Evolutionary conservation across 1,139 yeast genomes (phyloP).

Genomic region (Hemisphaericaspora xylofermentans): DNA sequence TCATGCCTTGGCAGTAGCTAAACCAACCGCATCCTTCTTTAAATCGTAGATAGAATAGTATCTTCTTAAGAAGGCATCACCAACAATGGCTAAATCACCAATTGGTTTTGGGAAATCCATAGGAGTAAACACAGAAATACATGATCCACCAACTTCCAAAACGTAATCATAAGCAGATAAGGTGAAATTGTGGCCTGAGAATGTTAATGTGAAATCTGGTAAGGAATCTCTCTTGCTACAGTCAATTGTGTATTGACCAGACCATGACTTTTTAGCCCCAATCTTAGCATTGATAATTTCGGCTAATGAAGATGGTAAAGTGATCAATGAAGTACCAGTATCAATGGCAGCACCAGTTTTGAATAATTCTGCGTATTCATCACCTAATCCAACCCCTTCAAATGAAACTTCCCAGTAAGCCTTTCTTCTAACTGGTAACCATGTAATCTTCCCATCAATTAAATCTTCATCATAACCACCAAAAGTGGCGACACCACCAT

Average conservation of each 20-base stretch:
- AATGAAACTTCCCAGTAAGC: slow-evolving; percentile 99
- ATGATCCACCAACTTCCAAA: slow-evolving; percentile 87
- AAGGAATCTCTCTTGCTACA: slow-evolving; percentile 78
- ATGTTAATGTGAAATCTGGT: slow-evolving; percentile 88
- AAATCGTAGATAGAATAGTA: slow-evolving; percentile 92
- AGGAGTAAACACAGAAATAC: slow-evolving; percentile 94
- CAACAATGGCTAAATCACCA: slow-evolving; percentile 93
- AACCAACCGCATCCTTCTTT: slow-evolving; percentile 88
- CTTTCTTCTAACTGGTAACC: slow-evolving; percentile 98
- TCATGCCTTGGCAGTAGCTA: slow-evolving; percentile 58
- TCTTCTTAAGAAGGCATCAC: slow-evolving; percentile 95
- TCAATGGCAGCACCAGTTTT: slow-evolving; percentile 96
- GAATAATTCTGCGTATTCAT: slow-evolving; percentile 79
- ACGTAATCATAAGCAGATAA: slow-evolving; percentile 87
- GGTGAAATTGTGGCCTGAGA: slow-evolving; percentile 88
- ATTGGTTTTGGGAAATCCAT: slow-evolving; percentile 97
- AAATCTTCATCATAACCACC: slow-evolving; percentile 85
- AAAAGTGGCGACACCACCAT: slow-evolving; percentile 90
- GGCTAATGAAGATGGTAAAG: slow-evolving; percentile 91
- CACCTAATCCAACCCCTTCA: slow-evolving; percentile 87
- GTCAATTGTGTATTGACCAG: slow-evolving; percentile 92
- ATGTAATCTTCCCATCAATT: slow-evolving; percentile 79
- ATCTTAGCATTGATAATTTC: slow-evolving; percentile 92
- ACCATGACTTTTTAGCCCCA: slow-evolving; percentile 96
- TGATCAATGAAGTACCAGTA: slow-evolving; percentile 95